Evolutionary conservation across 2,329 filamentous ascomycete genomes (phyloP), one percentile per base, ranked within the genome.

Genomic region (Talaromyces sp.): DNA sequence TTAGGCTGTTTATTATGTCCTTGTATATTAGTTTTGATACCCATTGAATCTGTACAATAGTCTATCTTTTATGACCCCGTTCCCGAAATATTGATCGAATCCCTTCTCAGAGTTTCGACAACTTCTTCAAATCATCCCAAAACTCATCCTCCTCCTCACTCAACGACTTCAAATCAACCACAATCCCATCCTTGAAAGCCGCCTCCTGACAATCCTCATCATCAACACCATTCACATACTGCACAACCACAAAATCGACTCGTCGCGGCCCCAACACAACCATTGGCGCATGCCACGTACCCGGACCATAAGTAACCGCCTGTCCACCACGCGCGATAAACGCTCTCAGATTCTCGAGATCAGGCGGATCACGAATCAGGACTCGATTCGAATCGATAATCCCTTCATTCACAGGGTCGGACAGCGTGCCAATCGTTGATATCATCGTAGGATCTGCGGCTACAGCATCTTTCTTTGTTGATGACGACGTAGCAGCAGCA

Each of bases 231-330:
- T 96, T 98, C 39, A 89, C 88, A 80, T 91, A 95, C 80, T 98
- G 94, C 69, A 91, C 86, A 1, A 98, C 94, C 5, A 96, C 86
- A 77, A 97, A 98, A 74, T 95, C 92, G 57, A 97, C 82, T 22
- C 88, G 83, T 62, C 82, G 79, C 52, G 79, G 76, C 0, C 93
- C 93, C 58, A 98, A 78, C 17, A 92, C 93, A 15, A 93, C 90
- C 94, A 99, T 98, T 0, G 95, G 95, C 67, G 94, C 93, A 81
- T 99, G 95, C 94, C 89, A 99, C 62, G 93, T 97, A 5, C 92
- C 95, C 1, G 91, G 88, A 1, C 86, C 92, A 76, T 98, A 99
- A 2, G 93, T 97, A 15, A 99, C 92, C 11, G 92, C 93, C 80
- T 97, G 92, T 27, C 85, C 84, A 2, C 87, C 89, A 59, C 84